Base-by-base conservation (phyloP, 2,329 filamentous ascomycete genomes). In the Pseudogymnoascus destructans region DNA sequence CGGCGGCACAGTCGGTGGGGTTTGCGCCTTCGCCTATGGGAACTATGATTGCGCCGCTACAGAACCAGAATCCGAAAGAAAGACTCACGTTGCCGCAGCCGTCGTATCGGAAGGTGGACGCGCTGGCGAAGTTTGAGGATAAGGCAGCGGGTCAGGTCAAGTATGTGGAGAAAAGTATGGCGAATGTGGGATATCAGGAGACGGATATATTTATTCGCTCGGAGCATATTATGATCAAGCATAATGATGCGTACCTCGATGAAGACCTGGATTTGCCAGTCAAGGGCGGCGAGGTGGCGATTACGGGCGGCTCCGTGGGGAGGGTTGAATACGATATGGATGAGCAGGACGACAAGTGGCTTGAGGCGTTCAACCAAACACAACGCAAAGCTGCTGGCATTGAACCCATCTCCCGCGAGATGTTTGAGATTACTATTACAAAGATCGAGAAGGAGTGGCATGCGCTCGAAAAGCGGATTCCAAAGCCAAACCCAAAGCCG, bases 361-460 rank as follows among this genome's bases (percentile, higher is more conserved):
- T 98, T 23, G 87, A 93, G 65, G 81, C 83, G 36, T 82, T 92
- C 69, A 98, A 98, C 66, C 73, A 76, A 10, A 30, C 25, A 6
- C 83, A 87, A 66, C 82, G 93, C 59, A 87, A 84, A 68, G 78
- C 80, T 21, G 81, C 86, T 64, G 83, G 85, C 49, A 81, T 89
- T 19, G 89, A 95, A 64, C 78, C 84, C 1, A 93, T 98, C 66
- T 95, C 91, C 55, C 88, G 91, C 17, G 91, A 95, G 62, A 83
- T 96, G 56, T 96, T 98, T 67, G 93, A 98, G 70, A 95, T 97
- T 62, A 95, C 91, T 13, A 95, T 98, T 73, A 98, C 93, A 8
- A 96, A 96, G 71, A 96, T 98, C 60, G 93, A 98, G 71, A 96
- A 96, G 72, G 92, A 97, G 70, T 98, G 93, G 89, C 89, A 97